Evolutionary conservation across 1,284 basidiomycete genomes (phyloP), one percentile per base, ranked within the genome.

Genomic region (Taiwanofungus camphoratus): DNA sequence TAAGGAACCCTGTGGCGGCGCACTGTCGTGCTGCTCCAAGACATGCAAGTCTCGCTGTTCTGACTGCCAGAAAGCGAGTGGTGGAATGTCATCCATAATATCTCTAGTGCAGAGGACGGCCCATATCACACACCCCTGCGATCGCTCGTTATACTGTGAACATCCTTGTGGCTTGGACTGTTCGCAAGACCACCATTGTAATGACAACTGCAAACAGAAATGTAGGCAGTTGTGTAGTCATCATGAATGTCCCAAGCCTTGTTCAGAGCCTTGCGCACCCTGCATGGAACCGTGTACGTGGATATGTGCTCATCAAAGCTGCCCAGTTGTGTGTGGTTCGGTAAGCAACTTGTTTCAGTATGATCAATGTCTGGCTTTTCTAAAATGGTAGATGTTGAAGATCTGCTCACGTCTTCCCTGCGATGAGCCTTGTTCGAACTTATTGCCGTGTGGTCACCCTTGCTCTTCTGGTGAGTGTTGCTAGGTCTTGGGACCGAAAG

Each of bases 321-420:
- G 85, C 46, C 74, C 74, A 2, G 69, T 85, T 15, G 74, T 79
- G 0, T 88, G 86, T 52, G 82, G 81, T 11, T 81, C 79, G 15
- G 83, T 84, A 45, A 64, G 78, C 5, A 12, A 5, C 53, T 0
- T 49, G 53, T 1, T 76, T 65, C 43, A n/a, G n/a, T n/a, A n/a
- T n/a, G n/a, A n/a, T n/a, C n/a, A n/a, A n/a, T n/a, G n/a, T n/a
- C n/a, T n/a, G n/a, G n/a, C n/a, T n/a, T n/a, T n/a, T n/a, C n/a
- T n/a, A n/a, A n/a, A n/a, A n/a, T n/a, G n/a, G n/a, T 13, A 12
- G 27, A 34, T 45, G n/a, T n/a, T n/a, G n/a, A n/a, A 87, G 82
- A 70, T 82, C 9, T 87, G 86, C 55, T 69, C 75, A 5, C 73
- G 82, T 9, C 58, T 84, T 3, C 86, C 85, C 0, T 86, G 84